Evolutionary conservation across 257 asterid genomes (phyloP).

Genomic region (Solanum gandarillasii): DNA sequence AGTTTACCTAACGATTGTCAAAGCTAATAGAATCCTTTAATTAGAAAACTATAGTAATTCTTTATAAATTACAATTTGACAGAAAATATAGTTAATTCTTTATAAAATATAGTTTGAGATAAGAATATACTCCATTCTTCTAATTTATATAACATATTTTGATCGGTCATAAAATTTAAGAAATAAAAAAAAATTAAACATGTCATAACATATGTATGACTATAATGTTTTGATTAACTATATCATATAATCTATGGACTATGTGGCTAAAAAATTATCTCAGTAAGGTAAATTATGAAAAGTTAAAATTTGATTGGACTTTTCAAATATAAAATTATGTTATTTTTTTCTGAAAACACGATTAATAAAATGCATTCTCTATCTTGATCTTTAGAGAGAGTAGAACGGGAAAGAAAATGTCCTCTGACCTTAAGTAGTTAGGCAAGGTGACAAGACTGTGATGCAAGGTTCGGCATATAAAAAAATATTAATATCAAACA

Average conservation of each 20-base stretch:
- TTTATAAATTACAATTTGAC: not conserved
- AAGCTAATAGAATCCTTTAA: not conserved
- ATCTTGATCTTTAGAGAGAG: no score
- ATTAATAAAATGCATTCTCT: no score
- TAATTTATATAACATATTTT: not conserved
- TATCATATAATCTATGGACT: no score
- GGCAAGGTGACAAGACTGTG: not conserved
- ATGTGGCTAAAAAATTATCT: not conserved
- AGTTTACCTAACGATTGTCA: not conserved
- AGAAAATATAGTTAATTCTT: not conserved
- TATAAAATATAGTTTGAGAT: not conserved
- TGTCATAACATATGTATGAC: no score
- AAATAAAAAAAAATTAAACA: not conserved
- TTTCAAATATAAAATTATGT: not conserved
- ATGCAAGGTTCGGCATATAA: not conserved
- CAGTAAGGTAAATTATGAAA: no score
- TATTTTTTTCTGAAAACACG: not conserved
- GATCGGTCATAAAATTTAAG: fast-evolving
- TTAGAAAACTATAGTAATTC: not conserved
- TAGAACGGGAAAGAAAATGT: no score
- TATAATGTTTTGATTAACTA: no score
- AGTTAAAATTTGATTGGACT: not conserved
- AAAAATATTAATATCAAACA: not conserved
- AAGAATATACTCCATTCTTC: not conserved
- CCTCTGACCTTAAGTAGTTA: not conserved